phyloP scores from a whole-genome alignment of 2,329 filamentous ascomycete genomes.

The Penicillium sp. region DNA sequence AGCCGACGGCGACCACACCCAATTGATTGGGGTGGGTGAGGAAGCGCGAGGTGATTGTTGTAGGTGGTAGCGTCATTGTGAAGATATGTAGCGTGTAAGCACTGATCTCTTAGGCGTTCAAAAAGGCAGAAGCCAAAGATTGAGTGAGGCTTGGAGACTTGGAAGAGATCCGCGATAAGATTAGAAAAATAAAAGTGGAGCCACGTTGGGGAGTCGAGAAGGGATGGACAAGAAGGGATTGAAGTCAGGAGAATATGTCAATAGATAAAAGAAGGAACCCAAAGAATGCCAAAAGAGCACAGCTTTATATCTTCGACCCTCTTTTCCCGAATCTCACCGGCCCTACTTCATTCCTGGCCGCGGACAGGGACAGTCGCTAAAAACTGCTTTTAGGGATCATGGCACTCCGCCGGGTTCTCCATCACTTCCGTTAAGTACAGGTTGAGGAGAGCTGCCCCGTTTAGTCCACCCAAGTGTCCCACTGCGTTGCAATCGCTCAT shows the following conservation, averaged over 20 bases:
- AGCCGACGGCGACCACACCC: conserved; percentile 90
- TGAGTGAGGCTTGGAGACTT: conserved; percentile 9
- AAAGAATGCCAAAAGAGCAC: conserved; percentile 1
- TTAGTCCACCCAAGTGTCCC: conserved; percentile 25
- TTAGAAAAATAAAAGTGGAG: conserved; percentile 13
- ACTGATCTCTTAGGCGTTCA: background rate
- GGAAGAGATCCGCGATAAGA: conserved; percentile 24
- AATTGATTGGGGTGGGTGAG: conserved; percentile 75
- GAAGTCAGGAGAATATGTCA: background rate
- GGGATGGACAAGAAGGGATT: background rate
- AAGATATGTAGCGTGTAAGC: conserved; percentile 4
- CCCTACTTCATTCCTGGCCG: conserved; percentile 14
- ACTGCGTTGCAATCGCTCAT: conserved; percentile 21
- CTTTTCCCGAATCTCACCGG: conserved; percentile 9
- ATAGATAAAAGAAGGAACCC: background rate
- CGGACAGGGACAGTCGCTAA: conserved; percentile 34
- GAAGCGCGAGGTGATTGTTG: conserved; percentile 68
- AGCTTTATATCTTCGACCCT: conserved; percentile 18
- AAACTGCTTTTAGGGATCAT: conserved; percentile 49
- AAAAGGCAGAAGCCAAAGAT: conserved; percentile 5
- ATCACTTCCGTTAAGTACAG: conserved; percentile 49
- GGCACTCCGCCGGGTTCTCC: conserved; percentile 25
- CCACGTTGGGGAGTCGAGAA: background rate
- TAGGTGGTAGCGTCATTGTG: conserved; percentile 52
- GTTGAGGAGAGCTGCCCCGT: conserved; percentile 41